Percentiles rank a stretch among this genome's conserved stretches.
Conservation (phyloP, 306 rosid species). For the Quercus cerris region DNA sequence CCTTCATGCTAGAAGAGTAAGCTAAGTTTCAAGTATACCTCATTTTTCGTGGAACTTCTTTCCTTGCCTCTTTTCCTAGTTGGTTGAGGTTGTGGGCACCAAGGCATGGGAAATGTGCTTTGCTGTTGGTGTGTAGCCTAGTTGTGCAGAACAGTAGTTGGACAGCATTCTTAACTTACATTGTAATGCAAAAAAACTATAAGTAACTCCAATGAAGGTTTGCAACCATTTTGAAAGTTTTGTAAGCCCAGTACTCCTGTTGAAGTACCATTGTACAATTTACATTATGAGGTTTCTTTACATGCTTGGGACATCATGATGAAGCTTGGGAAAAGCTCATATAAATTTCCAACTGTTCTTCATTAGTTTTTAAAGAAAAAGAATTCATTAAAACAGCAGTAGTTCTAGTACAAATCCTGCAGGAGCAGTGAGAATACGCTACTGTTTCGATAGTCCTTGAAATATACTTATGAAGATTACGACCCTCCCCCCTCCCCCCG, state of each 20-base stretch:
- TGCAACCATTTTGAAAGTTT: conserved; percentile 29
- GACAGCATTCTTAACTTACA: conserved; percentile 37
- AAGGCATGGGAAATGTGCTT: conserved; percentile 25
- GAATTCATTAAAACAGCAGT: too few species aligned
- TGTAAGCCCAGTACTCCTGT: conserved; percentile 11
- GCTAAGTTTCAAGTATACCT: conserved; percentile 6
- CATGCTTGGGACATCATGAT: not conserved
- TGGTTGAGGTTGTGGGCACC: conserved; percentile 20
- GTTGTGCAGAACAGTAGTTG: conserved; percentile 40
- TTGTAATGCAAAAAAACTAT: conserved; percentile 27
- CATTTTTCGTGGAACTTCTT: not conserved
- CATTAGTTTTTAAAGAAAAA: too few species aligned
- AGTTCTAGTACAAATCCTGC: too few species aligned
- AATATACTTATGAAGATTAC: too few species aligned
- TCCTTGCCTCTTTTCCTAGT: conserved; percentile 12
- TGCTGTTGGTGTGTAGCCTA: conserved; percentile 9
- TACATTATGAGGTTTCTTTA: not conserved
- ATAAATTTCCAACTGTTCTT: not conserved
- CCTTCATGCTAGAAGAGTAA: not conserved
- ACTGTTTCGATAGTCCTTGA: too few species aligned
- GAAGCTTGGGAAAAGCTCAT: not conserved
- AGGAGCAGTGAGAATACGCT: too few species aligned
- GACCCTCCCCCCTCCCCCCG: too few species aligned
- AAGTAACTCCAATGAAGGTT: conserved; percentile 30
- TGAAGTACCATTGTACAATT: not conserved